Percentiles rank a stretch among this genome's conserved stretches.
phyloP scores from a whole-genome alignment of 441 rosid genomes.

The Pelargonium cotyledonis region DNA sequence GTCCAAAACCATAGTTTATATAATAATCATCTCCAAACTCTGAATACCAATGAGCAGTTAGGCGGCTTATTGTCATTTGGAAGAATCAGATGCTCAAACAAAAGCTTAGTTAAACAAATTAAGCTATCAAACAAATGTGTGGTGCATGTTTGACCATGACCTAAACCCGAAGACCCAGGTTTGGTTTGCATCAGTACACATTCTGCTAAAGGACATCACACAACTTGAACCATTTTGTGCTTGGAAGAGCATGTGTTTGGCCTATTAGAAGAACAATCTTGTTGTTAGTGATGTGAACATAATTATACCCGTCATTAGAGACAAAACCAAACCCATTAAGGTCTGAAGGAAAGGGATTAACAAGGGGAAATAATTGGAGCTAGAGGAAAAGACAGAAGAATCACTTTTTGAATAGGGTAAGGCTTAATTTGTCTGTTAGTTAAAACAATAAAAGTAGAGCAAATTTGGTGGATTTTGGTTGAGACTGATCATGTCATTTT shows the following conservation, averaged over 20 bases:
- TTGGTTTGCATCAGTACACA: constrained; percentile 6
- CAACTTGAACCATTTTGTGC: constrained; percentile 2
- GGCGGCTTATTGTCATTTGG: constrained; percentile 5
- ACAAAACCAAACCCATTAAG: constrained; percentile 3
- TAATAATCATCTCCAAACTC: not conserved
- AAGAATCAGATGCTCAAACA: constrained; percentile 3
- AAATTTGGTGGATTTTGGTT: not conserved
- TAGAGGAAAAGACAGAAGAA: constrained; percentile 2
- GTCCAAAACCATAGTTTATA: not conserved
- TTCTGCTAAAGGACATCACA: not conserved
- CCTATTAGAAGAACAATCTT: not conserved
- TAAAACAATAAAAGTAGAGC: too few species aligned
- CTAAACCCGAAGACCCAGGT: not conserved
- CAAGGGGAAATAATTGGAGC: not conserved
- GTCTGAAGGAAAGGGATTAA: not conserved
- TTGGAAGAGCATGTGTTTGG: constrained; percentile 1
- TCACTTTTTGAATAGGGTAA: constrained; percentile 4
- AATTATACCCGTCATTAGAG: not conserved
- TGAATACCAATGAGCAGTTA: not conserved
- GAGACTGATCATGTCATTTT: not conserved
- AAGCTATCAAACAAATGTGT: constrained; percentile 5
- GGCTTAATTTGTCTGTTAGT: not conserved
- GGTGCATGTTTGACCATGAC: not conserved
- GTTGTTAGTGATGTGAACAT: constrained; percentile 1
- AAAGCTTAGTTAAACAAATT: not conserved